Conservation (phyloP, 2,329 filamentous ascomycete genomes). For the Didymella arachidicola region DNA sequence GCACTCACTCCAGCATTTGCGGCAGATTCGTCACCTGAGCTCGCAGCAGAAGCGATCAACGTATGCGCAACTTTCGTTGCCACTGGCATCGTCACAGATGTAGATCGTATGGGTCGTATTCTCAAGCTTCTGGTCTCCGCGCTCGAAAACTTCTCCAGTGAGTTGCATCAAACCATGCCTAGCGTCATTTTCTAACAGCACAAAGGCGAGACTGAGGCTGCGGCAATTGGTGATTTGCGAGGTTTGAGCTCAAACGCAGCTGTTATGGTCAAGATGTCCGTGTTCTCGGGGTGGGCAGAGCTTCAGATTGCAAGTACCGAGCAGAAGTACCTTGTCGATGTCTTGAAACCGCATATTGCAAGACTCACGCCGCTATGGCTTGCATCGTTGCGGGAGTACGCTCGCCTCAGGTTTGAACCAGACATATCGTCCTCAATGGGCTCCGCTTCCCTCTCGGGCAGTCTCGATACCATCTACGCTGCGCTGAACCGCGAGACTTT, state of each 20-base stretch:
- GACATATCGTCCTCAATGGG: conserved; percentile 93
- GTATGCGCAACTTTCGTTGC: conserved; percentile 98
- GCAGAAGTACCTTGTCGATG: conserved; percentile 85
- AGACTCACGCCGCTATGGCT: conserved; percentile 93
- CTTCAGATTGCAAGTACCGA: conserved; percentile 94
- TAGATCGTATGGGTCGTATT: conserved; percentile 98
- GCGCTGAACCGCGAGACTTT: conserved; percentile 93
- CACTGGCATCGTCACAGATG: conserved; percentile 94
- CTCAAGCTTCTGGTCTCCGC: conserved; percentile 90
- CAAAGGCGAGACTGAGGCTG: conserved; percentile 73
- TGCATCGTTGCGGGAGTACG: conserved; percentile 90
- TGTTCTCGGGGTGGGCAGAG: conserved; percentile 97
- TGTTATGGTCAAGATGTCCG: conserved; percentile 97
- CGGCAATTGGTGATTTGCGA: conserved; percentile 89
- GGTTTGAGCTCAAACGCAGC: conserved; percentile 94
- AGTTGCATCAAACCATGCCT: conserved; percentile 20
- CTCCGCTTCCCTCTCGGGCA: conserved; percentile 80
- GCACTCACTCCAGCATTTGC: conserved; percentile 96
- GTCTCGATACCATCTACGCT: conserved; percentile 92
- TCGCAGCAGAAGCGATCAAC: conserved; percentile 94
- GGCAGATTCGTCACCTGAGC: conserved; percentile 90
- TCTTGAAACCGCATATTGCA: conserved; percentile 88
- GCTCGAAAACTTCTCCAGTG: conserved; percentile 86
- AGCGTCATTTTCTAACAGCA: conserved; percentile 26
- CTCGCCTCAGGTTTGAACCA: conserved; percentile 90